Conservation (phyloP, 2,329 filamentous ascomycete genomes). For the Neofusicoccum ribis region DNA sequence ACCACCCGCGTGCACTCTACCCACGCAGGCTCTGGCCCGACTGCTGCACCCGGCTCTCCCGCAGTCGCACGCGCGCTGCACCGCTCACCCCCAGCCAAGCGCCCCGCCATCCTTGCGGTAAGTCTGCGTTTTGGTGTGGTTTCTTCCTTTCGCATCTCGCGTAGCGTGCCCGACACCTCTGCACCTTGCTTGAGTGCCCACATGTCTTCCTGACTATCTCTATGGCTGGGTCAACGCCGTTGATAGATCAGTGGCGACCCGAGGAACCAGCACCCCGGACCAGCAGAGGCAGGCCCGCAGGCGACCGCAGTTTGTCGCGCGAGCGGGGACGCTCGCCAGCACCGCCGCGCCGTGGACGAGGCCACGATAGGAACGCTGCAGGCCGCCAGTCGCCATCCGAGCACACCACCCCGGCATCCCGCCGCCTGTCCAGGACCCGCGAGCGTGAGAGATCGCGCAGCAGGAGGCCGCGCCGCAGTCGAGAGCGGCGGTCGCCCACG, state of each 20-base stretch:
- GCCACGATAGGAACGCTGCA: slow-evolving; percentile 28
- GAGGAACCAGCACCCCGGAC: slow-evolving; percentile 39
- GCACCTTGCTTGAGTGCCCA: slow-evolving; percentile 37
- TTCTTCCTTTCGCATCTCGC: slow-evolving; percentile 21
- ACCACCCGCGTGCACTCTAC: slow-evolving; percentile 16
- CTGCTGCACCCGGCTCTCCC: slow-evolving; percentile 2
- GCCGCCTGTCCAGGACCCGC: slow-evolving; percentile 29
- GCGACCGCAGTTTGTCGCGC: slow-evolving; percentile 32
- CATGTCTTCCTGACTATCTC: slow-evolving; percentile 41
- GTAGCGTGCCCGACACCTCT: slow-evolving; percentile 35
- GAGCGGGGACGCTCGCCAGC: slow-evolving; percentile 34
- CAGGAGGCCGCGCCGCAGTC: slow-evolving; percentile 31
- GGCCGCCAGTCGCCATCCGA: slow-evolving; percentile 23
- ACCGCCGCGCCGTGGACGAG: slow-evolving; percentile 35
- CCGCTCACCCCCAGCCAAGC: background rate
- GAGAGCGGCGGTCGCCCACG: slow-evolving; percentile 27
- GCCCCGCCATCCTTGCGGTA: slow-evolving; percentile 16
- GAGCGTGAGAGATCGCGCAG: slow-evolving; percentile 24
- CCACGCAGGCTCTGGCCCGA: slow-evolving; percentile 15
- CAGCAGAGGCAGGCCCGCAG: slow-evolving; percentile 33
- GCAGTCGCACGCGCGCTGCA: slow-evolving; percentile 8
- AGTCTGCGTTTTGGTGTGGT: slow-evolving; percentile 17
- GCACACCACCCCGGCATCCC: slow-evolving; percentile 25
- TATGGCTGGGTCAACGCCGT: slow-evolving; percentile 46
- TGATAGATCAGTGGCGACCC: slow-evolving; percentile 47